These are phyloP conservation scores for Aspergillus sp. DNA, from an alignment of 2,329 filamentous ascomycete species.

Conservation along the genomic window DNA sequence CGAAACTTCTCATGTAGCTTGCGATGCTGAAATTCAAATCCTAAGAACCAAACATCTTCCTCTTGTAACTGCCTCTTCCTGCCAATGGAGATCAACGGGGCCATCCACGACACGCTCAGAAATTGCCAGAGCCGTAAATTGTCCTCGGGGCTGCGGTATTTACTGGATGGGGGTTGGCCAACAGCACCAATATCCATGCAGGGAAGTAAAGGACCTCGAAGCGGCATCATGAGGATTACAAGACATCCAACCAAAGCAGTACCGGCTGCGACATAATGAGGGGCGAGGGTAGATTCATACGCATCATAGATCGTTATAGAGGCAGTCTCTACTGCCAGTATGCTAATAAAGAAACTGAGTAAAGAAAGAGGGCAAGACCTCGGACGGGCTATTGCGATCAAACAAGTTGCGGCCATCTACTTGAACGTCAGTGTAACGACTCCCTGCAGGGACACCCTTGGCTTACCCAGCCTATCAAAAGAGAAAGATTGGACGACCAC, in stretches of 20 bases:
- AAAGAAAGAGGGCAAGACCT: constrained; percentile 45
- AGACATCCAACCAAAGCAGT: constrained; percentile 52
- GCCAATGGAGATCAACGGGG: constrained; percentile 68
- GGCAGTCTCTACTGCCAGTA: constrained; percentile 39
- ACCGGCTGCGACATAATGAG: constrained; percentile 35
- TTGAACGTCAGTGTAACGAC: not conserved
- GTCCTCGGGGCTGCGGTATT: constrained; percentile 76
- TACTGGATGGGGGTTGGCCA: constrained; percentile 57
- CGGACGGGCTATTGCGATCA: constrained; percentile 44
- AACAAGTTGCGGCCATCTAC: constrained; percentile 38
- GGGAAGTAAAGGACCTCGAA: constrained; percentile 62
- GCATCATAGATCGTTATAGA: constrained; percentile 30
- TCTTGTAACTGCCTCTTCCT: constrained; percentile 68
- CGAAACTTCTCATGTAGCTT: constrained; percentile 74
- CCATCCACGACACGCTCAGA: constrained; percentile 82
- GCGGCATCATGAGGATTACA: constrained; percentile 67
- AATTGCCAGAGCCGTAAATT: constrained; percentile 78
- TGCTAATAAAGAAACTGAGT: constrained; percentile 36
- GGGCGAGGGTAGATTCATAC: constrained; percentile 18
- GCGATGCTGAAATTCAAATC: constrained; percentile 78
- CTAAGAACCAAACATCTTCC: constrained; percentile 78
- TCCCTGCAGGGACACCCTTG: constrained; percentile 4
- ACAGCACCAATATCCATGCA: constrained; percentile 61
- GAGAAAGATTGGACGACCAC: constrained; percentile 24
- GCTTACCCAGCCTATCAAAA: constrained; percentile 44